Evolutionary conservation across 2,329 filamentous ascomycete species (phyloP).

Genomic region (Fusarium sp.): DNA sequence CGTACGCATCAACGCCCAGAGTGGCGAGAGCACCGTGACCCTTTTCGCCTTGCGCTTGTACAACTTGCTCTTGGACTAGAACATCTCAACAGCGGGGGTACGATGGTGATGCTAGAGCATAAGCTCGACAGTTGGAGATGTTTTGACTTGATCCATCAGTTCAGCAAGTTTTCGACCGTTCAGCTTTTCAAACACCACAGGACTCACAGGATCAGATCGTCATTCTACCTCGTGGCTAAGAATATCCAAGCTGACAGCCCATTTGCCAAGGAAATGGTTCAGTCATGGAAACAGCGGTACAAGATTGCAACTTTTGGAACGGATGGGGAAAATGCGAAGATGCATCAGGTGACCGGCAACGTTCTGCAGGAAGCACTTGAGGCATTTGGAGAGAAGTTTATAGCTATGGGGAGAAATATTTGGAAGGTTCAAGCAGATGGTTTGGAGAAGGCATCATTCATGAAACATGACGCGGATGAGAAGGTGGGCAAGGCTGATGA

Average conservation of each 20-base stretch:
- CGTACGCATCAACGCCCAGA: conserved; percentile 54
- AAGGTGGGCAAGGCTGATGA: background rate
- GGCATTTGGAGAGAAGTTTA: conserved; percentile 29
- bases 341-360: background rate
- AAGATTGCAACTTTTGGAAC: conserved; percentile 56
- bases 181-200: conserved; percentile 61
- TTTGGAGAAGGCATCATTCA: conserved; percentile 20
- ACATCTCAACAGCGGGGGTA: conserved; percentile 63
- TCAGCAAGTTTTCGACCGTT: conserved; percentile 58
- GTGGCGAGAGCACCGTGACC: conserved; percentile 56
- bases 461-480: background rate
- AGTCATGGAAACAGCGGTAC: conserved; percentile 60
- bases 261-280: conserved; percentile 56
- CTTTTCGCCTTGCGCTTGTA: conserved; percentile 53
- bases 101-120: conserved; percentile 67
- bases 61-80: conserved; percentile 64
- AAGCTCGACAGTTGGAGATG: conserved; percentile 60
- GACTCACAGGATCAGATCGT: conserved; percentile 60
- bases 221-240: conserved; percentile 68
- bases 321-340: conserved; percentile 3
- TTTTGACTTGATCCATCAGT: conserved; percentile 55
- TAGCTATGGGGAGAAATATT: conserved; percentile 20
- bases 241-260: conserved; percentile 54
- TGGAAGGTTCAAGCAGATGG: conserved; percentile 39
- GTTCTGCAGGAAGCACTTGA: background rate